Percentiles rank a stretch among this genome's conserved stretches.
Conservation (phyloP, 352 stramenopile species). For the Phytopythium helicoides region DNA sequence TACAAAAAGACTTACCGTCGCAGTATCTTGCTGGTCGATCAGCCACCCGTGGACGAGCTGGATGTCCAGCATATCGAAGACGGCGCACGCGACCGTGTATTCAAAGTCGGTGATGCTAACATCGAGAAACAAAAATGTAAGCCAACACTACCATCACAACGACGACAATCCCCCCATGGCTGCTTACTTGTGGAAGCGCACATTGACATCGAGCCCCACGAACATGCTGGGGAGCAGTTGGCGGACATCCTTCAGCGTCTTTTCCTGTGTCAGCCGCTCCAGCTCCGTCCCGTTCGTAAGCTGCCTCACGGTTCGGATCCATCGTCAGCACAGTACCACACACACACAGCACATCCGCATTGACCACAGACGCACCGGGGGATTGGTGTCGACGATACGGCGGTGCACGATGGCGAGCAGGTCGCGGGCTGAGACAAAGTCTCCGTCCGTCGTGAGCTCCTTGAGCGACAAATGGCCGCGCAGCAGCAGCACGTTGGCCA, state of each 20-base stretch:
- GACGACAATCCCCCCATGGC: neutral
- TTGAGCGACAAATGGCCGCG: conserved; percentile 87
- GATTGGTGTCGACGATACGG: conserved; percentile 83
- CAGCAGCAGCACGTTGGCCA: conserved; percentile 95
- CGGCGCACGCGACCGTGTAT: conserved; percentile 93
- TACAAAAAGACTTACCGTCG: conserved; percentile 40
- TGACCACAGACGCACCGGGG: conserved; percentile 26
- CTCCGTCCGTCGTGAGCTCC: conserved; percentile 34
- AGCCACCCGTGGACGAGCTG: conserved; percentile 97
- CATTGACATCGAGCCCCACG: conserved; percentile 98
- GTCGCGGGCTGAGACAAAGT: conserved; percentile 87
- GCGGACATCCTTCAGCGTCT: conserved; percentile 89
- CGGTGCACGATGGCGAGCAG: conserved; percentile 91
- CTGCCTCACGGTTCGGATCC: too few relatives aligned
- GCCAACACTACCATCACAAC: too few relatives aligned
- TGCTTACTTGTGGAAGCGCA: conserved; percentile 92
- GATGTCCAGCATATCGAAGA: conserved; percentile 96
- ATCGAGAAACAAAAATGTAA: too few relatives aligned
- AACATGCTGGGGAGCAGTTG: conserved; percentile 92
- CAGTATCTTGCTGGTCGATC: conserved; percentile 90
- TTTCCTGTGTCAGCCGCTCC: conserved; percentile 68
- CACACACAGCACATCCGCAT: neutral
- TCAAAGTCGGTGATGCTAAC: conserved; percentile 90
- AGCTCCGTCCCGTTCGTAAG: conserved; percentile 49
- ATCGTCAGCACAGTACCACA: neutral